A percentile compares a stretch with the other conserved stretches of the same genome.
phyloP scores from a whole-genome alignment of 495 filamentous ascomycete species.

The Lasiosphaeriaceae sp. region DNA sequence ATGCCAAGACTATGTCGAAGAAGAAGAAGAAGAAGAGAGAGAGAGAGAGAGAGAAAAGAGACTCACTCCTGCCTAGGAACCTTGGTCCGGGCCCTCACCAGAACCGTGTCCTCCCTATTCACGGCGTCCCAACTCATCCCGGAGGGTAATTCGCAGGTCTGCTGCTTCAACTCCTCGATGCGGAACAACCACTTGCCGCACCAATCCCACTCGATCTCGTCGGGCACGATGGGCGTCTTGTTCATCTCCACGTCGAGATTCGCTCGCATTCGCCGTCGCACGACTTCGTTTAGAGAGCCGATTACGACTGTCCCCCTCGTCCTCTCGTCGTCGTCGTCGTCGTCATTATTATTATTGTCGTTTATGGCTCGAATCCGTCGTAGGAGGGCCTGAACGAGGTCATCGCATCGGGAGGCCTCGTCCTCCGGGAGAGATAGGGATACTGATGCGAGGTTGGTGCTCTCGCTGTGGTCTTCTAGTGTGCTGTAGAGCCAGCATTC shows the following conservation, averaged over 20 bases:
- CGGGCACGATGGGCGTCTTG: constrained; percentile 10
- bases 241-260: constrained; percentile 17
- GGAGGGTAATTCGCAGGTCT: constrained; percentile 6
- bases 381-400: constrained; percentile 11
- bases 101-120: constrained; percentile 26
- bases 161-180: constrained; percentile 22
- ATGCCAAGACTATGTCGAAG: too few relatives aligned
- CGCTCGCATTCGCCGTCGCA: constrained; percentile 25
- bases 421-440: neutral
- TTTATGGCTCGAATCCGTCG: constrained; percentile 3
- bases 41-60: neutral
- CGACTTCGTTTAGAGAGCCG: constrained; percentile 30
- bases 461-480: constrained; percentile 34
- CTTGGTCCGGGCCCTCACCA: constrained; percentile 30
- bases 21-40: neutral
- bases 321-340: neutral
- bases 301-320: constrained; percentile 17
- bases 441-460: neutral
- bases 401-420: neutral
- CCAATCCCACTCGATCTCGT: constrained; percentile 22
- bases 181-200: constrained; percentile 44
- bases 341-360: neutral
- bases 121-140: constrained; percentile 32
- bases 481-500: constrained; percentile 58
- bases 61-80: constrained; percentile 37